Conservation (phyloP, 73 alveolate species). For the Paramecium sonneborni region DNA sequence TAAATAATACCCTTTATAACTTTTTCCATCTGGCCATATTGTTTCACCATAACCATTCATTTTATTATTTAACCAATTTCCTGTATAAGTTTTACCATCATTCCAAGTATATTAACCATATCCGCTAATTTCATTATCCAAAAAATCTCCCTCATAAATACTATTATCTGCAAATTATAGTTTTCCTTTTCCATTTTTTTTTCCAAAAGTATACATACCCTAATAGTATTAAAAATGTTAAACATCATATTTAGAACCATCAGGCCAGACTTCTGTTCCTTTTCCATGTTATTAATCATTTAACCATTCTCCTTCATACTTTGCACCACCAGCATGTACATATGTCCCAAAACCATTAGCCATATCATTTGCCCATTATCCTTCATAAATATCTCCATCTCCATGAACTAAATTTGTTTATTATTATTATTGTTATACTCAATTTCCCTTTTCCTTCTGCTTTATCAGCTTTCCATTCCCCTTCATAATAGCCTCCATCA, state of each 20-base stretch:
- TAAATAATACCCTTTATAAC: slow-evolving; percentile 71
- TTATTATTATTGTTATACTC: neutral
- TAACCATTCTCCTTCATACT: slow-evolving; percentile 85
- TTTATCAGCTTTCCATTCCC: slow-evolving; percentile 64
- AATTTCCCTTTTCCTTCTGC: slow-evolving; percentile 69
- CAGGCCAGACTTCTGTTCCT: slow-evolving; percentile 84
- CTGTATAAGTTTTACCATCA: slow-evolving; percentile 74
- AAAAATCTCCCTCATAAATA: slow-evolving; percentile 75
- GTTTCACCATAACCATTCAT: slow-evolving; percentile 82
- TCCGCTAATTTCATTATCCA: slow-evolving; percentile 77
- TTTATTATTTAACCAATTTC: slow-evolving; percentile 74
- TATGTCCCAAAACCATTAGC: slow-evolving; percentile 86
- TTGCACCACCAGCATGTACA: slow-evolving; percentile 74
- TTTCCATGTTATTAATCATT: slow-evolving; percentile 83
- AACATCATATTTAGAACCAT: slow-evolving; percentile 74
- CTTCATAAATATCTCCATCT: slow-evolving; percentile 75
- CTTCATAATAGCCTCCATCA: slow-evolving; percentile 67
- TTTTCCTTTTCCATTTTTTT: slow-evolving; percentile 79
- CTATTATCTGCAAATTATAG: slow-evolving; percentile 79
- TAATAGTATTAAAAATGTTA: neutral
- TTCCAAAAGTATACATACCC: slow-evolving; percentile 74
- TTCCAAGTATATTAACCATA: slow-evolving; percentile 76
- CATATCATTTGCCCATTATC: slow-evolving; percentile 71
- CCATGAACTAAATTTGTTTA: slow-evolving; percentile 50
- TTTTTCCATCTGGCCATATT: slow-evolving; percentile 78